These are phyloP conservation scores for Veloporphyrellus conicus DNA, from an alignment of 1,284 basidiomycete genomes.

Conservation along the genomic window DNA sequence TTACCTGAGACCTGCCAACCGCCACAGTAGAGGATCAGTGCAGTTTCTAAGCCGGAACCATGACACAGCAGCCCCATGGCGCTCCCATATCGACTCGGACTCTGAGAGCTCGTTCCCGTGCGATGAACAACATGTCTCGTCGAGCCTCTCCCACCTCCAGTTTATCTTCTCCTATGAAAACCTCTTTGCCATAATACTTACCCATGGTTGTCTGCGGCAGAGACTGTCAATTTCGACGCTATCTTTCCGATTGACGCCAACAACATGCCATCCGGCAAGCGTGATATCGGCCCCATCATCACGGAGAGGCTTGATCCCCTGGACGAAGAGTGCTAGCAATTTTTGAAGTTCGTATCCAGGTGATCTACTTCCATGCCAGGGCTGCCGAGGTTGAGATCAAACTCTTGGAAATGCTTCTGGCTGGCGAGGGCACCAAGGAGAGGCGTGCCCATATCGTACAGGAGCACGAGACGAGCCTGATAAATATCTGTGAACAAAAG, in stretches of 20 bases:
- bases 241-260: slow-evolving; percentile 26
- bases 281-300: slow-evolving; percentile 49
- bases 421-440: slow-evolving; percentile 28
- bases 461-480: slow-evolving; percentile 48
- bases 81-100: slow-evolving; percentile 11
- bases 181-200: slow-evolving; percentile 26
- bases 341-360: slow-evolving; percentile 47
- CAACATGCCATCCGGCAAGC: slow-evolving; percentile 24
- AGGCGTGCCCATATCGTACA: slow-evolving; percentile 34
- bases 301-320: slow-evolving; percentile 34
- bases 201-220: no score
- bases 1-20: no score
- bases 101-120: slow-evolving; percentile 21
- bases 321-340: no score
- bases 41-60: slow-evolving; percentile 29
- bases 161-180: slow-evolving; percentile 20
- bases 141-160: slow-evolving; percentile 27
- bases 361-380: slow-evolving; percentile 51
- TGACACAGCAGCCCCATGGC: slow-evolving; percentile 16
- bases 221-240: no score
- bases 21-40: no score
- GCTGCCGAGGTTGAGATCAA: slow-evolving; percentile 47
- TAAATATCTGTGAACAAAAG: slow-evolving; percentile 43
- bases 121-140: slow-evolving; percentile 29
- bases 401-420: slow-evolving; percentile 43